A percentile compares a stretch with the other conserved stretches of the same genome.
These are phyloP conservation scores for Fusarium illudens DNA, from an alignment of 2,329 filamentous ascomycete species.

Conservation along the genomic window DNA sequence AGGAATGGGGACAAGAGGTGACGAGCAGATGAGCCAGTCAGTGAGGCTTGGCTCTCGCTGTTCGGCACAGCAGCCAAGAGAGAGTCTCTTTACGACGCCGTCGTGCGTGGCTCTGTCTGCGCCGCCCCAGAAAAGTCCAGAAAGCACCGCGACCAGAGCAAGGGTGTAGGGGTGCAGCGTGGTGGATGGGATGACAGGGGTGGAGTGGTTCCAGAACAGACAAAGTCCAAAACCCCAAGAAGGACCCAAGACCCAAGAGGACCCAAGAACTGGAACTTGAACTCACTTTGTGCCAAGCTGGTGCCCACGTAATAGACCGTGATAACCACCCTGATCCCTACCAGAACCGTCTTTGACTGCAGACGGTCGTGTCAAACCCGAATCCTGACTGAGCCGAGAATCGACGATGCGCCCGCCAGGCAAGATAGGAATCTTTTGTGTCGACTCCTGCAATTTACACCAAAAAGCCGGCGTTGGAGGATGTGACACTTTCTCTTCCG, in stretches of 20 bases:
- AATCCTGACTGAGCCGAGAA: conserved; percentile 16
- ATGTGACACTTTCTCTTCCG: neutral
- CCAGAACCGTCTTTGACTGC: conserved; percentile 2
- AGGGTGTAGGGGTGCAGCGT: conserved; percentile 1
- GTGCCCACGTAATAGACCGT: neutral
- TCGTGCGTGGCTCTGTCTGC: conserved; percentile 18
- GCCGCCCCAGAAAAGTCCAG: conserved; percentile 20
- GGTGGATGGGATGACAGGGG: conserved; percentile 3
- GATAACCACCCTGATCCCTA: conserved; percentile 16
- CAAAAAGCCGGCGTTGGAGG: neutral
- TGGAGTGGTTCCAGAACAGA: conserved; percentile 21
- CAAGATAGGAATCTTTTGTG: conserved; percentile 10
- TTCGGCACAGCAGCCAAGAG: conserved; percentile 36
- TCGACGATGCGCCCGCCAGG: conserved; percentile 3
- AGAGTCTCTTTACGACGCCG: neutral
- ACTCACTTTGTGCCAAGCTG: conserved; percentile 7
- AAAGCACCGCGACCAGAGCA: conserved; percentile 2
- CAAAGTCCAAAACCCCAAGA: conserved; percentile 4
- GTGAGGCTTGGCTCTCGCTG: conserved; percentile 35
- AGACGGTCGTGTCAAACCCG: neutral
- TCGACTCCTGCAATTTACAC: conserved; percentile 14
- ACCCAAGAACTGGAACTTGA: neutral
- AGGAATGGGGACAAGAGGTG: conserved; percentile 8
- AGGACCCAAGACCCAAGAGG: neutral
- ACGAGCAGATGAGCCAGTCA: neutral